Evolutionary conservation across 2,329 filamentous ascomycete genomes (phyloP), one percentile per base, ranked within the genome.

Genomic region (Aspergillus pseudotamarii): DNA sequence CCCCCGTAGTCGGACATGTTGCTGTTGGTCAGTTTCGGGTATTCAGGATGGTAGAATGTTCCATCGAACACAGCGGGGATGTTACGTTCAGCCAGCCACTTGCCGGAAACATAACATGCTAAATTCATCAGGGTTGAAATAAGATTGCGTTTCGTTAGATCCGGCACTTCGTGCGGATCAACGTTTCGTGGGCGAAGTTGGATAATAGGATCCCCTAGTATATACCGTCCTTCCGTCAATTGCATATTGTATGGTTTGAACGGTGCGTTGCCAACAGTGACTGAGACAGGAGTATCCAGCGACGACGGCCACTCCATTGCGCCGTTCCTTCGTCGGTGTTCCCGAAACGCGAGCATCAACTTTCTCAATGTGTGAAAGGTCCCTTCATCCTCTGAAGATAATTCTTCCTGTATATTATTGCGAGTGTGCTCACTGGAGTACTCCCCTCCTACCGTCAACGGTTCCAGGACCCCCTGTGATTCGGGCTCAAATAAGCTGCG

Each of bases 41-140:
- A 83, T 75, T 82, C 74, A 43, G 76, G 75, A 53, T 78, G 69
- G 60, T 77, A 76, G 70, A 69, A 73, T 34, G 78, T 78, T 11
- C 76, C 76, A 45, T 78, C 71, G 51, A 75, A 79, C 23, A 79
- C 66, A 19, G 67, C 66, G 8, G 76, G 76, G 28, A 79, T 78
- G 59, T 78, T 75, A 55, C 76, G 75, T 53, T 74, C 68, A 3
- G 76, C 73, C 53, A 72, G 72, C 73, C 77, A 79, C 48, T 69
- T 72, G 5, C 71, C 76, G 2, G 75, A 69, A 34, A 78, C 66
- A 62, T 76, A 73, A 23, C 76, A 77, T 19, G 84, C 86, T 26
- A 89, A 72, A 63, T 87, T 75, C 87, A 89, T 90, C 41, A 80
- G 68, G 57, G 84, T 79, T 3, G 76, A 73, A 54, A 83, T 73